Base-by-base conservation (phyloP, 768 basidiomycete genomes). In the Phanerochaete carnosa region DNA sequence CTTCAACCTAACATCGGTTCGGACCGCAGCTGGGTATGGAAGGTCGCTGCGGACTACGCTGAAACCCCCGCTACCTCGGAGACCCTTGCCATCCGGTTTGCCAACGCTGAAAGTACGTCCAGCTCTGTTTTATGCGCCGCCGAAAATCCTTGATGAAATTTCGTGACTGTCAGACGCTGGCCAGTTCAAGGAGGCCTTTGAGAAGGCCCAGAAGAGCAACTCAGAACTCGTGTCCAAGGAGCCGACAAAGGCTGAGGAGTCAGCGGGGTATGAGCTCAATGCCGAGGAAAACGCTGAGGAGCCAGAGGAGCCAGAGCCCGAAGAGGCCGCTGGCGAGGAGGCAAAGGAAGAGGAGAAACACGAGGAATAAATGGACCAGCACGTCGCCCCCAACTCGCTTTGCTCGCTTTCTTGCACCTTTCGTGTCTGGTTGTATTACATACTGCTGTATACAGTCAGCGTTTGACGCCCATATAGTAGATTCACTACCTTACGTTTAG, bases 21-120 rank as follows among this genome's bases (percentile, higher is more conserved):
- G 54, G 97, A 99, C 80, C 85, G 97, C 76, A 96, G 94, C 69
- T 98, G 97, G 97, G 95, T 99, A 33, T 98, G 92, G 90, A 96
- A 97, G 75, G 95, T 96, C 55, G 83, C 87, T 55, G 96, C 96
- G 28, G 97, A 99, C 75, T 95, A 92, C 72, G 86, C 96, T 56
- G 97, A 99, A 73, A 80, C 82, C 56, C 94, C 92, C 49, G 86
- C 96, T 25, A 90, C 93, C 47, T 74, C 95, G 23, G 97, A 98
- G 78, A 99, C 97, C 26, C 87, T 99, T 62, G 97, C 97, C 54
- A 97, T 99, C 72, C 92, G 97, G 58, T 98, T 99, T 69, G 96
- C 94, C 65, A 99, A 97, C 77, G 79, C 93, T 59, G 95, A 98
- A 19, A 94, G 95, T 96, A 66, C 76, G 94, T 76, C 6, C 28